Conservation (phyloP, 148 eudicot genomes). For the Cornus kousa region DNA sequence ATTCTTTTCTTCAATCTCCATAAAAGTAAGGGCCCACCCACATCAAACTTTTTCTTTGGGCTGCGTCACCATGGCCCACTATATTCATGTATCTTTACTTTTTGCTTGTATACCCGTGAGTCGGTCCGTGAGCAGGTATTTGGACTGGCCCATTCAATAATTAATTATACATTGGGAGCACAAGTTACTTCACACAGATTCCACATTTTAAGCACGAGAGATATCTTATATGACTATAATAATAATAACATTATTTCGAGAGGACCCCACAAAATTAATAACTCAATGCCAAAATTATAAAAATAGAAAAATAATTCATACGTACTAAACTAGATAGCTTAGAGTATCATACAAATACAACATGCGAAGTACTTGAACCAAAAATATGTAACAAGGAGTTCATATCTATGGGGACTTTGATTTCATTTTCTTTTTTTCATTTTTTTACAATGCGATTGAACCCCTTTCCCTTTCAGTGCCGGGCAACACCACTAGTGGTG, state of each 20-base stretch:
- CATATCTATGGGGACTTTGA: slow-evolving; percentile 12
- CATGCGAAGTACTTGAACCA: neutral
- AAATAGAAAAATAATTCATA: neutral
- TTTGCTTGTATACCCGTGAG: neutral
- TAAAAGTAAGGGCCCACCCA: neutral
- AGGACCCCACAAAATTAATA: neutral
- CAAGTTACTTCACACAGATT: neutral
- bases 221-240: neutral
- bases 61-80: neutral
- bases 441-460: slow-evolving; percentile 8
- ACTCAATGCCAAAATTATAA: neutral
- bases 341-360: slow-evolving; percentile 2
- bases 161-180: no score
- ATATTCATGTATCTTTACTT: neutral
- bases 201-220: neutral
- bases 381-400: slow-evolving; percentile 29
- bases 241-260: neutral
- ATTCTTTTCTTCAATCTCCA: neutral
- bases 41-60: neutral
- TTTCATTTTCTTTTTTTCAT: neutral
- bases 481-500: slow-evolving; percentile 34
- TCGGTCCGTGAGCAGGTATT: neutral
- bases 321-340: no score
- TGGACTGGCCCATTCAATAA: neutral
- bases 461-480: neutral